Base-by-base conservation (phyloP, 805 yeast genomes). In the Kazachstania bromeliacearum region DNA sequence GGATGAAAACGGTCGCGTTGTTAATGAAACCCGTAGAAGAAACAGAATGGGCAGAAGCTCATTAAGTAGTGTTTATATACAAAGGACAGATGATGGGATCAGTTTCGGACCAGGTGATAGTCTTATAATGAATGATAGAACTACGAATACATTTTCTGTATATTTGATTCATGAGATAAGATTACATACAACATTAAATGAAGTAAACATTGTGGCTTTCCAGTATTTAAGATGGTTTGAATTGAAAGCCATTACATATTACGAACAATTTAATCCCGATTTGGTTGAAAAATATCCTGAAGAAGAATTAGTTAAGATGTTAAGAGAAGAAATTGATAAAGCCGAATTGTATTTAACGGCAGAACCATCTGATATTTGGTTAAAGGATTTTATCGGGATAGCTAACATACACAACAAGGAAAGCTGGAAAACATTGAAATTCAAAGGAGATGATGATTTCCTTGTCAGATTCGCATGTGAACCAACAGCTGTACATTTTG, bases 311-410 rank as follows among this genome's bases (percentile, higher is more conserved):
- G 41, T 42, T 24, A 39, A 39, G n/a, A 40, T 34, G 13, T 44
- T 57, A 7, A 42, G 44, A 3, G 34, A 55, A 1, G 53, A 48
- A 6, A 47, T 48, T 20, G 41, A 48, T 24, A 41, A 45, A 1
- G 66, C 68, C 45, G 85, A 79, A 51, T 37, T 79, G 5, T 74
- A 73, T 43, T 47, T 79, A 18, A 71, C 83, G 0, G 67, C 81
- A 3, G 67, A 69, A 23, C 36, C 63, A 14, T 68, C 66, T 3
- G 67, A 67, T 25, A 53, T 79, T 12, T 47, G 55, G 33, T 54
- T 76, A 2, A 43, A 41, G 2, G 64, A 73, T 31, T 62, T 78
- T 18, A 42, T 70, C 2, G 64, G 54, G 5, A 58, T 62, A 27
- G 77, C 73, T 6, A 61, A 51, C 6, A 70, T 79, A 1, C 40